phyloP scores from a whole-genome alignment of 1,139 yeast genomes.

The Yamadazyma epiphylla region DNA sequence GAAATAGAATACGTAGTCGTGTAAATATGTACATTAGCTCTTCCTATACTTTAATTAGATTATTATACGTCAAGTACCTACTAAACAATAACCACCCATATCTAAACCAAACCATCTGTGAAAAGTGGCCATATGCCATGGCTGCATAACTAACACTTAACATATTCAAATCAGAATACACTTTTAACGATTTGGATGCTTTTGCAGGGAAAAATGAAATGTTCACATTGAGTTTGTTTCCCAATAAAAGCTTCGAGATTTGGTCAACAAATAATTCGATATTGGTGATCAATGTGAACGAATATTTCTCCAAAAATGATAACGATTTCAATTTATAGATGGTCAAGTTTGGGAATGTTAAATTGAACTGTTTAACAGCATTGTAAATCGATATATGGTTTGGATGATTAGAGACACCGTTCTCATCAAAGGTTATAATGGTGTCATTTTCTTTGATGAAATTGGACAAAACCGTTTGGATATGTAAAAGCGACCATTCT shows the following conservation, averaged over 20 bases:
- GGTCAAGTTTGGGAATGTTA: constrained; percentile 4
- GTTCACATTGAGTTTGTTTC: constrained; percentile 32
- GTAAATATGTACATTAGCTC: neutral
- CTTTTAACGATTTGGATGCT: constrained; percentile 26
- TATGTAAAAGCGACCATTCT: constrained; percentile 56
- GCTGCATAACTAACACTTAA: constrained; percentile 63
- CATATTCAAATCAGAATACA: constrained; percentile 55
- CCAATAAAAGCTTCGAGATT: constrained; percentile 26
- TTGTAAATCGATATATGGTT: constrained; percentile 71
- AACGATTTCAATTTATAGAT: constrained; percentile 44
- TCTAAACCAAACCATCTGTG: constrained; percentile 96
- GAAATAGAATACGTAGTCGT: too few relatives aligned
- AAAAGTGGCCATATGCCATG: constrained; percentile 78
- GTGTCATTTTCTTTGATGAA: constrained; percentile 22
- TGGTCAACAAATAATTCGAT: constrained; percentile 38
- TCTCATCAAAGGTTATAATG: constrained; percentile 74
- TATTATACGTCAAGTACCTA: constrained; percentile 72
- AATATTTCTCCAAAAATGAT: constrained; percentile 48
- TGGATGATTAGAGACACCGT: constrained; percentile 82
- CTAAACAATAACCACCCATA: constrained; percentile 83
- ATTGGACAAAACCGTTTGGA: constrained; percentile 26
- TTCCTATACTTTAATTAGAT: constrained; percentile 37
- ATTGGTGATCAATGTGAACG: constrained; percentile 46
- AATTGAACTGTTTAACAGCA: constrained; percentile 45
- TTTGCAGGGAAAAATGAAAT: constrained; percentile 33